phyloP scores from a whole-genome alignment of 495 filamentous ascomycete genomes.

The Aspergillus haitiensis region DNA sequence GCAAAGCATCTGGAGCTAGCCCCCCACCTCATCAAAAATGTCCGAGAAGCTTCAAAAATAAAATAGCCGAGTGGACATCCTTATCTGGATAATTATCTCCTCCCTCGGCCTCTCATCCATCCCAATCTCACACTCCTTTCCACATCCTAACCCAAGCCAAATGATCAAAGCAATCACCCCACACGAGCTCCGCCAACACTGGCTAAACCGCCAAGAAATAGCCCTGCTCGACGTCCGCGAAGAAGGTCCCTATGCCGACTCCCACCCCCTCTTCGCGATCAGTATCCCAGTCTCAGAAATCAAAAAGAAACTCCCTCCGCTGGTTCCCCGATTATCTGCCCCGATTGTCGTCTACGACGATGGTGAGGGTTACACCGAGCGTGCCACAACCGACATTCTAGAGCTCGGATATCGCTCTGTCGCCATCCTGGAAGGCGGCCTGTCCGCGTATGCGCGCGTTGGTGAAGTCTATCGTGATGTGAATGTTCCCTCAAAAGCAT shows the following conservation, averaged over 20 bases:
- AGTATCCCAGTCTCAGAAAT: constrained; percentile 5
- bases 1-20: too few species aligned
- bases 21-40: not conserved
- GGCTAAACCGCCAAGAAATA: constrained; percentile 9
- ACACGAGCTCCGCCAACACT: not conserved
- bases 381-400: not conserved
- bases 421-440: constrained; percentile 3
- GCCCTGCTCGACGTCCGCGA: constrained; percentile 11
- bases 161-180: constrained; percentile 6
- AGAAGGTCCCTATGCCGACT: constrained; percentile 9
- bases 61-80: constrained; percentile 1
- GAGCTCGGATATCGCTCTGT: constrained; percentile 1
- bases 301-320: constrained; percentile 3
- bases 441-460: not conserved
- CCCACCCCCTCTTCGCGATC: constrained; percentile 11
- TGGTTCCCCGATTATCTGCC: constrained; percentile 3
- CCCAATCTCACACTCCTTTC: not conserved
- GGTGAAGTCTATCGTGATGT: constrained; percentile 13
- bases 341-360: constrained; percentile 9
- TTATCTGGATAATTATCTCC: too few species aligned
- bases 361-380: constrained; percentile 7
- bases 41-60: not conserved
- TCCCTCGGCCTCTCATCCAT: not conserved
- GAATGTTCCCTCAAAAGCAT: constrained; percentile 10
- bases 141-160: not conserved